A percentile compares a stretch with the other conserved stretches of the same genome.
Evolutionary conservation across 73 alveolate genomes (phyloP).

Genomic region (Paramecium primaurelia): DNA sequence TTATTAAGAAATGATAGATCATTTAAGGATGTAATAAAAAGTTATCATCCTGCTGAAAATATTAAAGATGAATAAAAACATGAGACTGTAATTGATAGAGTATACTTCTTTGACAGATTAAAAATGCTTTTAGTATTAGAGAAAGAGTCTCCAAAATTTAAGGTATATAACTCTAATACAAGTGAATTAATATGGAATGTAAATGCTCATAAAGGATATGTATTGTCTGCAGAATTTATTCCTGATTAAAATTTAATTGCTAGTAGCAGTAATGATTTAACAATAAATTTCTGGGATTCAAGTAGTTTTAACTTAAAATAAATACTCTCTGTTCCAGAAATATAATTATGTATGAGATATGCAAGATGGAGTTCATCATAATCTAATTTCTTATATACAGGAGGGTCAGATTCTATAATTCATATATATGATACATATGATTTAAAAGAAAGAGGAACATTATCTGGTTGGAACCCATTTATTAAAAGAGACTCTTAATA

Average conservation of each 20-base stretch:
- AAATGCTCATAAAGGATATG: conserved; percentile 91
- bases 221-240: conserved; percentile 92
- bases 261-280: conserved; percentile 92
- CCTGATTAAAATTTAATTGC: conserved; percentile 86
- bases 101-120: conserved; percentile 86
- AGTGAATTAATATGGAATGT: conserved; percentile 82
- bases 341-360: conserved; percentile 53
- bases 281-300: conserved; percentile 94
- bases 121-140: conserved; percentile 93
- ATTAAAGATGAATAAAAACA: conserved; percentile 89
- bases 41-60: conserved; percentile 80
- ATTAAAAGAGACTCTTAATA: conserved; percentile 61
- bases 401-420: conserved; percentile 92
- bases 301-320: conserved; percentile 85
- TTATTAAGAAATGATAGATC: conserved; percentile 91
- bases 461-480: conserved; percentile 89
- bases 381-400: conserved; percentile 71
- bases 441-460: conserved; percentile 74
- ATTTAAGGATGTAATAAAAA: conserved; percentile 91
- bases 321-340: conserved; percentile 65
- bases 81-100: conserved; percentile 89
- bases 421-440: conserved; percentile 88
- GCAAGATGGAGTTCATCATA: conserved; percentile 62
- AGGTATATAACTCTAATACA: conserved; percentile 88
- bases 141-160: conserved; percentile 88